These are phyloP conservation scores for Erysimum cheiranthoides DNA, from an alignment of 345 rosid genomes.

Conservation along the genomic window DNA sequence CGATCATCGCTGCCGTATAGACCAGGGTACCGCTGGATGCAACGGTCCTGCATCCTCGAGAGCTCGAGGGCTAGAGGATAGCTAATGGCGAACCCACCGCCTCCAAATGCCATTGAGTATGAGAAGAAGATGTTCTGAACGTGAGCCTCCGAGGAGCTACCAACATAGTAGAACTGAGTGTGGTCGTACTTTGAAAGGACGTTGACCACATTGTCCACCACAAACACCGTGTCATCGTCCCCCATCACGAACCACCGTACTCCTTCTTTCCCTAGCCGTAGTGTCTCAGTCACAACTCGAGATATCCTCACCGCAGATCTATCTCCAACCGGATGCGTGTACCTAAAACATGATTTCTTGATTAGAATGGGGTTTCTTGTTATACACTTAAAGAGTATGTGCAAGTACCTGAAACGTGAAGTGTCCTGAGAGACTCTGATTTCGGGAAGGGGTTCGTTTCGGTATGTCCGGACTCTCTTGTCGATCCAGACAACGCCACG, in stretches of 20 bases:
- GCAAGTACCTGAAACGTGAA: slow-evolving; percentile 60
- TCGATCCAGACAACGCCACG: slow-evolving; percentile 87
- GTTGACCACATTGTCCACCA: slow-evolving; percentile 70
- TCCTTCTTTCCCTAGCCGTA: slow-evolving; percentile 64
- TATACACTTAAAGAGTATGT: background rate
- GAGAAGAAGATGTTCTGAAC: slow-evolving; percentile 80
- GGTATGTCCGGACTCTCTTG: slow-evolving; percentile 46
- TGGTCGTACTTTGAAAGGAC: slow-evolving; percentile 69
- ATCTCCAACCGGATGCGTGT: slow-evolving; percentile 67
- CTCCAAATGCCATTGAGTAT: slow-evolving; percentile 82
- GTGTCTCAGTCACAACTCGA: slow-evolving; percentile 74
- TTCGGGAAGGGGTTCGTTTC: slow-evolving; percentile 62
- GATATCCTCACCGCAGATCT: slow-evolving; percentile 81
- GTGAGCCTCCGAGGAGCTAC: slow-evolving; percentile 84
- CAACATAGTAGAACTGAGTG: slow-evolving; percentile 67
- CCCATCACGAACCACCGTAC: slow-evolving; percentile 91
- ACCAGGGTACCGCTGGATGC: slow-evolving; percentile 81
- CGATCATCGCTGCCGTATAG: slow-evolving; percentile 86
- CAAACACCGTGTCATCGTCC: slow-evolving; percentile 78
- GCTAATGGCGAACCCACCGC: slow-evolving; percentile 89
- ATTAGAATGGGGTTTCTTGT: slow-evolving; percentile 12
- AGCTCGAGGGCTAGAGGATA: slow-evolving; percentile 70
- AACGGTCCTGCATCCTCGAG: slow-evolving; percentile 73
- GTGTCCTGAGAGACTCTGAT: slow-evolving; percentile 71
- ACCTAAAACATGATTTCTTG: slow-evolving; percentile 40